Conservation (phyloP, 2,329 filamentous ascomycete species). For the Ceratocystis diversiconidia region DNA sequence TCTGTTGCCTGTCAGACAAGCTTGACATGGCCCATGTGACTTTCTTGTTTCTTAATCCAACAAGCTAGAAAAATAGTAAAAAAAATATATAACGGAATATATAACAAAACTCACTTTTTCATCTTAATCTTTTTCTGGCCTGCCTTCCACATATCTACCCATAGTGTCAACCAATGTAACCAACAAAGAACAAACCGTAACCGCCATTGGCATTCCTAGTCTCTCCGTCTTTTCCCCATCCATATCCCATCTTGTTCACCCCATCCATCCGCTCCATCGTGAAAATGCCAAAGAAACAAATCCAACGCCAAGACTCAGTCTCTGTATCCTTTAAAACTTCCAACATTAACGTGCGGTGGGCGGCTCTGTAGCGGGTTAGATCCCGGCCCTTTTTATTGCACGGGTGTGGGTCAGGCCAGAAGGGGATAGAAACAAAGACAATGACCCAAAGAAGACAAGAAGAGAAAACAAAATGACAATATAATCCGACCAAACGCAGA, state of each 20-base stretch:
- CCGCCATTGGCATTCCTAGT: background rate
- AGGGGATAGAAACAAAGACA: constrained; percentile 7
- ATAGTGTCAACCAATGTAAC: background rate
- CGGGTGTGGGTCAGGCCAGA: background rate
- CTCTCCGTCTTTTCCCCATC: background rate
- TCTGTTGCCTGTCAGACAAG: background rate
- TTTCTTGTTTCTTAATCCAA: background rate
- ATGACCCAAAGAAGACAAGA: background rate
- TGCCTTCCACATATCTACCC: background rate
- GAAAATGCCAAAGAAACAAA: constrained; percentile 9
- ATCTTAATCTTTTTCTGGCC: background rate
- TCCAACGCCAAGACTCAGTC: background rate
- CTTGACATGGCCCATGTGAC: background rate
- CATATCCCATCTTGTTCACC: background rate
- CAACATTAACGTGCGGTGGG: no score
- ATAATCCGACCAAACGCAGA: constrained; percentile 7
- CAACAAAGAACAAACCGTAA: background rate
- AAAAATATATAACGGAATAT: constrained; percentile 9
- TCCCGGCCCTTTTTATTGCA: no score
- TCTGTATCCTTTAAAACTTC: no score
- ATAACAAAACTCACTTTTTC: constrained; percentile 4
- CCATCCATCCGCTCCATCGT: background rate
- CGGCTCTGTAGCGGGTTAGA: no score
- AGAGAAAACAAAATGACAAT: constrained; percentile 15
- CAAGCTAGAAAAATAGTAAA: background rate